Conservation (phyloP, 257 asterid genomes). For the Osmanthus fragrans region DNA sequence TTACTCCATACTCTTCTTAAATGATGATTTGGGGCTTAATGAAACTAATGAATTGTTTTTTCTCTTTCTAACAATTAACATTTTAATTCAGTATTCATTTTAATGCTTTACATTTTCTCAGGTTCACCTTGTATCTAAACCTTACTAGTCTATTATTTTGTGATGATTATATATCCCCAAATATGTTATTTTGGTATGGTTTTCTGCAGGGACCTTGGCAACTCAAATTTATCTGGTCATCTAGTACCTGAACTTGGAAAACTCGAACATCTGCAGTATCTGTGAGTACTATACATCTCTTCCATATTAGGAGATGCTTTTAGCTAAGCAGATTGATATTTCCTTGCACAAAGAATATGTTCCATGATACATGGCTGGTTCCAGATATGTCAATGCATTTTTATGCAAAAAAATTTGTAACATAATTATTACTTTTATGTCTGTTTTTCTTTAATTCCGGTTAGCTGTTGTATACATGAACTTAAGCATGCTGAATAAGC, state of each 20-base stretch:
- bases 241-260: conserved; percentile 44
- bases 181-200: background rate
- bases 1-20: background rate
- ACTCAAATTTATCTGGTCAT: conserved; percentile 38
- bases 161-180: background rate
- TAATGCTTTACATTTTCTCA: background rate
- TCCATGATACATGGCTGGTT: conserved; percentile 2
- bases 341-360: background rate
- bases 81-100: background rate
- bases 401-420: conserved; percentile 9
- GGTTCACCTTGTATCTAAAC: background rate
- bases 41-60: background rate
- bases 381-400: background rate
- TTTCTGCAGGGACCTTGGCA: conserved; percentile 39
- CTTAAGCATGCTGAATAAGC: conserved; percentile 4
- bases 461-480: background rate
- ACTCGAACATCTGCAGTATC: conserved; percentile 34
- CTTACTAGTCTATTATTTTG: background rate
- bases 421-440: background rate
- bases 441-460: background rate
- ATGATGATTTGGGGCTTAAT: background rate
- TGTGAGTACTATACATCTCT: conserved; percentile 47
- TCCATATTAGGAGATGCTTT: background rate
- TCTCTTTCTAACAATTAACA: background rate
- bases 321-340: background rate